Base-by-base conservation (phyloP, 257 asterid genomes). In the Przewalskia tangutica region DNA sequence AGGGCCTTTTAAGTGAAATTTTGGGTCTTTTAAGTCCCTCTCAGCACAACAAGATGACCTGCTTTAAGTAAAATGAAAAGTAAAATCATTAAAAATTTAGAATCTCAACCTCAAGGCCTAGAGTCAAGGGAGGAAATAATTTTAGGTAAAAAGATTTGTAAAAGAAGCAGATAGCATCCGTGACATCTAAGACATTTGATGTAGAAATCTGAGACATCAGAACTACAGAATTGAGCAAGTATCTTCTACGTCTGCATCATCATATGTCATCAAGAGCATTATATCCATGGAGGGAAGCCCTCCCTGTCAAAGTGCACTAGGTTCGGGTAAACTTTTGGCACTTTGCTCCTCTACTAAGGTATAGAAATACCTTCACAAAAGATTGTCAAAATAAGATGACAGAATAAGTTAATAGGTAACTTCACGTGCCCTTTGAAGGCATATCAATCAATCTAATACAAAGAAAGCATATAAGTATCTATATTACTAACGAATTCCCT, bases 1-100 rank as follows among this genome's bases (percentile, higher is more conserved):
- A 88, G 34, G 42, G 64, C 86, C 81, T 70, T 77, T 55, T 6
- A 65, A 65, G 13, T 48, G 20, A 48, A 70, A 73, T 73, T 13
- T 48, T 23, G 55, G 75, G 42, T 46, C 60, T 6, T 44, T 73
- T 20, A 20, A 10, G 60, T 48, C 42, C 38, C 59, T 12, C 59
- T 12, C 60, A 73, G 79, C 79, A 48, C 42, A 73, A 73, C 60
- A 73, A 23, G 42, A 73, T 12, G 59, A 73, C 79, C 79, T 73
- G 79, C 60, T 20, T 1, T 48, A 20, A 46, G 42, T 46, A 73
- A 12, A 68, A 73, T 11, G 59, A 12, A 20, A 58, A 11, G 4
- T 65, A 20, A 73, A 44, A 73, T 73, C 42, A 73, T 73, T 12
- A 27, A 18, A 18, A 71, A 46, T 20, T 51, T 71, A 46, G 59